Conservation (phyloP, 768 basidiomycete genomes). For the Strobilomyces echinocephalus region DNA sequence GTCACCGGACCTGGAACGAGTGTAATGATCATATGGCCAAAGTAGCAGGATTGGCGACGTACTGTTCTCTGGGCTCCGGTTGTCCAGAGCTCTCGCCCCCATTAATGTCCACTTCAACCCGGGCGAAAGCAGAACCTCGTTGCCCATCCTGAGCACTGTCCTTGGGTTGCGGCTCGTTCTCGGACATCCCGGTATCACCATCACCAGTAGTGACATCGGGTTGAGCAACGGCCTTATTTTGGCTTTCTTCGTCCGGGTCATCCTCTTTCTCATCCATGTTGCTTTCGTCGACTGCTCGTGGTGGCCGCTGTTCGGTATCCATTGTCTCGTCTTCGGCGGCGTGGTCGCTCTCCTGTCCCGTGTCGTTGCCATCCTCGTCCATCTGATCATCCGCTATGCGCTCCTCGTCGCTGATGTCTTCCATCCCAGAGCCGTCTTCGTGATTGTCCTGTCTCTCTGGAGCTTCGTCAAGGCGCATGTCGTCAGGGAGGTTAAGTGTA, state of each 20-base stretch:
- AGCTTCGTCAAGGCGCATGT: slow-evolving; percentile 57
- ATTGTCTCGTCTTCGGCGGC: slow-evolving; percentile 18
- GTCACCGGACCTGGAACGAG: slow-evolving; percentile 9
- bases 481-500: slow-evolving; percentile 85
- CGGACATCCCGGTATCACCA: slow-evolving; percentile 17
- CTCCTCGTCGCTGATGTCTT: slow-evolving; percentile 35
- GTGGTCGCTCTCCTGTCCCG: slow-evolving; percentile 7
- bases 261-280: slow-evolving; percentile 23
- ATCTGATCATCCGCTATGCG: slow-evolving; percentile 20
- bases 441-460: slow-evolving; percentile 27
- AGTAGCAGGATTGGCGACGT: slow-evolving; percentile 2
- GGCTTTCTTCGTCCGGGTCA: slow-evolving; percentile 26
- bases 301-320: slow-evolving; percentile 18
- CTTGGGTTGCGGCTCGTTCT: slow-evolving; percentile 14
- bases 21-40: not conserved
- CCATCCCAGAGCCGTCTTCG: slow-evolving; percentile 28
- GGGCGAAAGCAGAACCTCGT: slow-evolving; percentile 13
- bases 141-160: slow-evolving; percentile 22
- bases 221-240: slow-evolving; percentile 27
- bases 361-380: slow-evolving; percentile 22
- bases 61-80: slow-evolving; percentile 10
- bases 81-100: slow-evolving; percentile 27
- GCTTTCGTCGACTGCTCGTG: slow-evolving; percentile 17
- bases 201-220: slow-evolving; percentile 34
- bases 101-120: slow-evolving; percentile 7